Evolutionary conservation across 305 asterid genomes (phyloP).

Genomic region (Fraxinus floribunda): DNA sequence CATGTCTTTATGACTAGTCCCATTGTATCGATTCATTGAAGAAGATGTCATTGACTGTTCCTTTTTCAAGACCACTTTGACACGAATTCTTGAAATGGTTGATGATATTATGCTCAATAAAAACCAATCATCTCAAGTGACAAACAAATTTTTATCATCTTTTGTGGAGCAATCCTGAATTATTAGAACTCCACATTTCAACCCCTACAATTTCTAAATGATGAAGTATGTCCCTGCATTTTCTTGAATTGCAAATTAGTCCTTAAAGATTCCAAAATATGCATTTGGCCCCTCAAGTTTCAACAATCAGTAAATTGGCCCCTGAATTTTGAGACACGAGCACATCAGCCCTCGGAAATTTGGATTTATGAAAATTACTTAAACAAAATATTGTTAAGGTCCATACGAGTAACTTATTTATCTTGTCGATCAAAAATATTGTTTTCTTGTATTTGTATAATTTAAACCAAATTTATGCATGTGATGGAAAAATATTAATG

Average conservation of each 20-base stretch:
- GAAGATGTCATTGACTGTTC: background rate
- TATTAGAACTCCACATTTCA: background rate
- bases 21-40: background rate
- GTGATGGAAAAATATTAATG: background rate
- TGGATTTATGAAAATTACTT: too few species aligned
- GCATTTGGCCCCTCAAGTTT: too few species aligned
- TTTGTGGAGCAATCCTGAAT: background rate
- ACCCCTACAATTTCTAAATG: background rate
- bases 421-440: too few species aligned
- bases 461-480: background rate
- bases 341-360: background rate
- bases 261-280: background rate
- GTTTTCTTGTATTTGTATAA: background rate
- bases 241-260: background rate
- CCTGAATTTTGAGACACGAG: background rate
- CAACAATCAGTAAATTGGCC: background rate
- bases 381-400: too few species aligned
- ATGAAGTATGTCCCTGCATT: background rate
- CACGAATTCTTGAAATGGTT: background rate
- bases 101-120: background rate
- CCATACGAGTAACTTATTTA: too few species aligned
- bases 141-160: background rate
- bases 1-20: background rate
- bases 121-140: background rate
- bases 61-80: background rate